These are phyloP conservation scores for Eucalyptus regnans DNA, from an alignment of 345 rosid genomes.

Conservation along the genomic window DNA sequence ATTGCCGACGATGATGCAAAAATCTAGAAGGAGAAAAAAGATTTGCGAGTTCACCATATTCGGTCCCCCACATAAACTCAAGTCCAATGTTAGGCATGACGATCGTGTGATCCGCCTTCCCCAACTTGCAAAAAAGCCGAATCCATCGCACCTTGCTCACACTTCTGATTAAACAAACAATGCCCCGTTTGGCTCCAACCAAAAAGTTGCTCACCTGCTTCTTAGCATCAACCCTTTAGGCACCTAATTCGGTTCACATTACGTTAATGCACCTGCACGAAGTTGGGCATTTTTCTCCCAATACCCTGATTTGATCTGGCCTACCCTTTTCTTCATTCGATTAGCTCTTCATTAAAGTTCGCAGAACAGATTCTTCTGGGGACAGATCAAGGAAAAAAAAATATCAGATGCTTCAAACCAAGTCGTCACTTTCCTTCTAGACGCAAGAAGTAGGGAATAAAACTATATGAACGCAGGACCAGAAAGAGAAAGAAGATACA, in stretches of 20 bases:
- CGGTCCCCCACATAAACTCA: not conserved
- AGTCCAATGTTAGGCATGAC: not conserved
- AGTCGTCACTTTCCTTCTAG: not conserved
- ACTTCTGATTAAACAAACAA: not conserved
- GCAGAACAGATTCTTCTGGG: not conserved
- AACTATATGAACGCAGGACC: not conserved
- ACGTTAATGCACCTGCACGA: not conserved
- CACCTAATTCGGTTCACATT: not conserved
- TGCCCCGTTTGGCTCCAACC: not conserved
- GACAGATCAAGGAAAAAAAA: not conserved
- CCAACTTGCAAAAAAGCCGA: not conserved
- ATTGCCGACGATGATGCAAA: not conserved
- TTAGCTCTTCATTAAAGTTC: not conserved
- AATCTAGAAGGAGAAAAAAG: not conserved
- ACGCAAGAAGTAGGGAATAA: not conserved
- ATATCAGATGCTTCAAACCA: not conserved
- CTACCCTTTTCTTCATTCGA: not conserved
- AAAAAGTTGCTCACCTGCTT: not conserved
- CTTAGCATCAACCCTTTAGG: not conserved
- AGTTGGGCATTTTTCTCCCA: not conserved
- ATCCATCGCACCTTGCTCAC: not conserved
- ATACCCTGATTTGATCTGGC: not conserved
- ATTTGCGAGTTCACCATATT: not conserved
- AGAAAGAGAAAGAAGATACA: not conserved
- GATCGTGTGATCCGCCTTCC: not conserved